These are phyloP conservation scores for Pythium oligandrum DNA, from an alignment of 352 stramenopile genomes.

Conservation along the genomic window DNA sequence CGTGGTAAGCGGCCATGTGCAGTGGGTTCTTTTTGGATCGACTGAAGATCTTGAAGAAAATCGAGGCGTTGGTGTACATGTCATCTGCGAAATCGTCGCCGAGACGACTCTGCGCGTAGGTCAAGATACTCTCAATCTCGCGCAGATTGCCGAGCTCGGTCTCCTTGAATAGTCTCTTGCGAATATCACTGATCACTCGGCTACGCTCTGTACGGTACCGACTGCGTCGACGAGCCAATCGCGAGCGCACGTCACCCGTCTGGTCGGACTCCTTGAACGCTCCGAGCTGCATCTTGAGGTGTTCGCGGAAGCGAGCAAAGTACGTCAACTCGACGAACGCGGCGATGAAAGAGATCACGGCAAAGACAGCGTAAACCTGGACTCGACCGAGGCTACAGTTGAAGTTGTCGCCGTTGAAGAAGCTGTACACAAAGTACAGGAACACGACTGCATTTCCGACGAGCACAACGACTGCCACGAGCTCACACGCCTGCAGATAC, in stretches of 20 bases:
- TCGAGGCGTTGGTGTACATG: slow-evolving; percentile 50
- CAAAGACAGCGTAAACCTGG: slow-evolving; percentile 38
- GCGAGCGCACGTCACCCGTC: slow-evolving; percentile 67
- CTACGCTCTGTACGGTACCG: slow-evolving; percentile 41
- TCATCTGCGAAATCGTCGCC: slow-evolving; percentile 53
- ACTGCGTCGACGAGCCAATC: slow-evolving; percentile 24
- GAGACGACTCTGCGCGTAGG: slow-evolving; percentile 38
- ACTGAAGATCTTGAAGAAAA: slow-evolving; percentile 55
- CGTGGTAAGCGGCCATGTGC: slow-evolving; percentile 65
- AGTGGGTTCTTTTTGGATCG: slow-evolving; percentile 79
- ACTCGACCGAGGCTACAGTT: slow-evolving; percentile 32
- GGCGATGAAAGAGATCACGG: slow-evolving; percentile 42
- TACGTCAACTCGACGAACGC: slow-evolving; percentile 70
- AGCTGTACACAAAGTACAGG: slow-evolving; percentile 54
- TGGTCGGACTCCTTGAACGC: slow-evolving; percentile 81
- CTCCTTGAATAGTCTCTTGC: slow-evolving; percentile 70
- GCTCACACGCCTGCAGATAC: slow-evolving; percentile 74
- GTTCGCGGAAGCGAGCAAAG: slow-evolving; percentile 81
- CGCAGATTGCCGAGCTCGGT: slow-evolving; percentile 56
- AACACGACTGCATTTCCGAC: slow-evolving; percentile 46
- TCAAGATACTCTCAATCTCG: slow-evolving; percentile 49
- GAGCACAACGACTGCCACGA: slow-evolving; percentile 54
- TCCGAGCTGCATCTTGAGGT: slow-evolving; percentile 82
- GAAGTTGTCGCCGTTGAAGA: slow-evolving; percentile 66
- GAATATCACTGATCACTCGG: slow-evolving; percentile 44